Conservation (phyloP, 495 filamentous ascomycete species). For the Hypoxylon cercidicola region DNA sequence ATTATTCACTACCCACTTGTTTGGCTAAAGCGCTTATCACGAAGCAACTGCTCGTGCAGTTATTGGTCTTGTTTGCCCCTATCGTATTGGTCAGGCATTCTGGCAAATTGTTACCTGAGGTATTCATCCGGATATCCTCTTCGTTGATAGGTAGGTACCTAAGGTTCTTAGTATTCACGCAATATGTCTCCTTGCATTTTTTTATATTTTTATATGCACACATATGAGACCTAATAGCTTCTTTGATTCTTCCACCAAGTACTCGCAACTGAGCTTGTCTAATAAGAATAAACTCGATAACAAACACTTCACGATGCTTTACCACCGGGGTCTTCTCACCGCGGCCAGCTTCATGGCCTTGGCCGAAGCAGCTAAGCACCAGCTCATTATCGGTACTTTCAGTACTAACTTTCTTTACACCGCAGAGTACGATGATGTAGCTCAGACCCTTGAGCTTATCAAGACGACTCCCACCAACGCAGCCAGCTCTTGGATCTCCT, state of each 20-base stretch:
- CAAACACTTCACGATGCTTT: conserved; percentile 9
- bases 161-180: neutral
- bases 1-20: too few species aligned
- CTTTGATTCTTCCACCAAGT: too few species aligned
- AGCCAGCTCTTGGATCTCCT: conserved; percentile 48
- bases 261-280: neutral
- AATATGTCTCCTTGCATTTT: neutral
- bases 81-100: neutral
- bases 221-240: too few species aligned
- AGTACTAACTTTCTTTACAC: conserved; percentile 44
- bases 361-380: conserved; percentile 31
- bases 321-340: neutral
- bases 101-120: neutral
- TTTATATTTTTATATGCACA: too few species aligned
- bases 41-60: too few species aligned
- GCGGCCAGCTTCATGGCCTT: conserved; percentile 2
- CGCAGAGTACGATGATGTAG: conserved; percentile 47
- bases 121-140: neutral
- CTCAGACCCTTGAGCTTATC: conserved; percentile 30
- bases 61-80: too few species aligned
- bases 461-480: conserved; percentile 34
- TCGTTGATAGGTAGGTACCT: neutral
- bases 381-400: conserved; percentile 43
- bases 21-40: too few species aligned
- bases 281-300: neutral